These are phyloP conservation scores for Ophiostoma perfectum DNA, from an alignment of 2,329 filamentous ascomycete species.

Conservation along the genomic window DNA sequence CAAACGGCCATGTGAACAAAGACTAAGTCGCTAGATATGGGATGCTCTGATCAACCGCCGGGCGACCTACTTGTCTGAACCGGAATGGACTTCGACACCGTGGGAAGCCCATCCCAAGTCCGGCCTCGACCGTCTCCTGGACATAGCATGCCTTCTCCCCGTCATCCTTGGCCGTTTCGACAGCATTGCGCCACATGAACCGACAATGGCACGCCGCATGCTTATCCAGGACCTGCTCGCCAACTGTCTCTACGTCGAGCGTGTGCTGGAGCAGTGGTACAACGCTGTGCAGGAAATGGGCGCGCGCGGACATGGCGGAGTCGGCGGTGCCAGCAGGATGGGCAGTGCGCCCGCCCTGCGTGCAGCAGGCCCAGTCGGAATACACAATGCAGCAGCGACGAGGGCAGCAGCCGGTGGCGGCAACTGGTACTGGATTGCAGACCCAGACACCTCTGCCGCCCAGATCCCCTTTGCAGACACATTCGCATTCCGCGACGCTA, in stretches of 20 bases:
- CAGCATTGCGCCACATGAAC: constrained; percentile 36
- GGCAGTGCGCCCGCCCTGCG: neutral
- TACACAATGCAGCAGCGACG: neutral
- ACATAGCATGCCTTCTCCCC: constrained; percentile 45
- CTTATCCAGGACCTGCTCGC: constrained; percentile 46
- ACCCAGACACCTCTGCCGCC: constrained; percentile 30
- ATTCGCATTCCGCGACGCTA: constrained; percentile 42
- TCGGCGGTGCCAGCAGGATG: constrained; percentile 15
- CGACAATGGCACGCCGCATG: constrained; percentile 40
- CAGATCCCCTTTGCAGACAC: constrained; percentile 42
- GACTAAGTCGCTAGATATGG: constrained; percentile 31
- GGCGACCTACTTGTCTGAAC: constrained; percentile 46
- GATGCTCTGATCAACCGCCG: constrained; percentile 47
- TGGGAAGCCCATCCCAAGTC: constrained; percentile 50
- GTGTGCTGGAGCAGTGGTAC: constrained; percentile 46
- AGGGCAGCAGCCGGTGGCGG: neutral
- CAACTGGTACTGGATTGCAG: constrained; percentile 38
- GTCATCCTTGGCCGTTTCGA: constrained; percentile 44
- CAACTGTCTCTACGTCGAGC: constrained; percentile 45
- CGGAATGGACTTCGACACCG: constrained; percentile 48
- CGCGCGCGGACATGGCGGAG: constrained; percentile 22
- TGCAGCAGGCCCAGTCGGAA: neutral
- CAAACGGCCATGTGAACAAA: constrained; percentile 7
- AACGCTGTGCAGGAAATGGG: constrained; percentile 29
- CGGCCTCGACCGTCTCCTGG: constrained; percentile 48